Conservation (phyloP, 352 stramenopile genomes). For the Thraustochytrium sp. region DNA sequence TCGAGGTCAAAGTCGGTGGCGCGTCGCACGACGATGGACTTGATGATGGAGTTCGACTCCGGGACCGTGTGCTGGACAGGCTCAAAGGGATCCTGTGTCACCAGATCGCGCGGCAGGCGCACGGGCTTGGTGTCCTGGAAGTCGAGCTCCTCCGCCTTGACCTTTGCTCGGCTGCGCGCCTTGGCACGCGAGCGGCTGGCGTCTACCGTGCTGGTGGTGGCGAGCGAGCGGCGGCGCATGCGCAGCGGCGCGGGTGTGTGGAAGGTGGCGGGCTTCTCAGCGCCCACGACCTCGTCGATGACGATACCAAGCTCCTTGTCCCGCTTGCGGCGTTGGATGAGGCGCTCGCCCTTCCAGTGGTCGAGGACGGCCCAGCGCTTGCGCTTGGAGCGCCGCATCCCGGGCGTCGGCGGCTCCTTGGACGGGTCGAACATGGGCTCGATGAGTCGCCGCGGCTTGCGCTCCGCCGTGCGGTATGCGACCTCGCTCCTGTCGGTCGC, state of each 20-base stretch:
- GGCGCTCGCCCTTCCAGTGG: neutral
- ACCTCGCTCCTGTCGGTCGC: neutral
- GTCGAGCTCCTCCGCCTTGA: too few relatives aligned
- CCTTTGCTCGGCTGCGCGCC: too few relatives aligned
- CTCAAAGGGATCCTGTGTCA: neutral
- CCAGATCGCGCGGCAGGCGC: neutral
- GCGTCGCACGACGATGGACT: neutral
- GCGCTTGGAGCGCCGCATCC: neutral
- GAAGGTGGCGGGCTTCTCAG: neutral
- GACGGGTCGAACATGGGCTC: neutral
- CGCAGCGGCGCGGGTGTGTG: neutral
- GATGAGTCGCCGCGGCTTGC: neutral
- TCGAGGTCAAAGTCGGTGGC: neutral
- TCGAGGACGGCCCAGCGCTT: neutral
- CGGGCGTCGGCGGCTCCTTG: neutral
- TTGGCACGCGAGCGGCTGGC: too few relatives aligned
- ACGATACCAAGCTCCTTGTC: neutral
- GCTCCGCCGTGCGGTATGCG: neutral
- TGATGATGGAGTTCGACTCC: neutral
- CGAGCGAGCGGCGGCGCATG: neutral
- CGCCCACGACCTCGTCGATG: conserved; percentile 20
- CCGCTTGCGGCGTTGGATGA: neutral
- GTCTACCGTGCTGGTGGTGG: neutral
- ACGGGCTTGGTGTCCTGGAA: too few relatives aligned
- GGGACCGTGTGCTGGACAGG: neutral